Evolutionary conservation across 2,329 filamentous ascomycete genomes (phyloP).

Genomic region (Neonectria coccinea): DNA sequence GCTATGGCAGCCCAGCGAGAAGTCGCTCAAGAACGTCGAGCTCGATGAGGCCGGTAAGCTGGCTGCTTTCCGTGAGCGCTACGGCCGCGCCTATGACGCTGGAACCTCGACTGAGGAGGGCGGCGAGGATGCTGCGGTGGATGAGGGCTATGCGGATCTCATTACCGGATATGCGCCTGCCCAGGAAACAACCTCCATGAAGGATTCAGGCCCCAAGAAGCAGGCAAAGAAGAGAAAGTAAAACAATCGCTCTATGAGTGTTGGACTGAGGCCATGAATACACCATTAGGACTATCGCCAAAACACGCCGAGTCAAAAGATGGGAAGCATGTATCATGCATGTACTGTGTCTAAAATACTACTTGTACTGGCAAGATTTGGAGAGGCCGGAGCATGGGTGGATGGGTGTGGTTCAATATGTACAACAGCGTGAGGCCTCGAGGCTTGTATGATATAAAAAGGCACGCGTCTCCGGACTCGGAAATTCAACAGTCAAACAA

Average conservation of each 20-base stretch:
- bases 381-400: slow-evolving; percentile 34
- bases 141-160: slow-evolving; percentile 56
- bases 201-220: slow-evolving; percentile 56
- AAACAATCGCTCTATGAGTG: slow-evolving; percentile 27
- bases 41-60: slow-evolving; percentile 94
- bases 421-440: slow-evolving; percentile 49
- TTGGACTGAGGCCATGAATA: neutral
- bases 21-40: slow-evolving; percentile 87
- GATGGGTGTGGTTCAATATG: slow-evolving; percentile 47
- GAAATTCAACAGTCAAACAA: slow-evolving; percentile 38
- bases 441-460: slow-evolving; percentile 53
- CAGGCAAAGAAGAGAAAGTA: slow-evolving; percentile 62
- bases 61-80: slow-evolving; percentile 85
- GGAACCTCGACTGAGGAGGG: slow-evolving; percentile 47
- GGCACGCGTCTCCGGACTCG: slow-evolving; percentile 45
- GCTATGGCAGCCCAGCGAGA: slow-evolving; percentile 89
- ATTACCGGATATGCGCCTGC: slow-evolving; percentile 61
- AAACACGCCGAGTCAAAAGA: slow-evolving; percentile 5
- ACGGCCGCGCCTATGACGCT: slow-evolving; percentile 86
- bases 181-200: slow-evolving; percentile 51
- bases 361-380: slow-evolving; percentile 22
- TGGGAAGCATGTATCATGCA: slow-evolving; percentile 19
- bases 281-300: slow-evolving; percentile 9
- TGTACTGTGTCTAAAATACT: slow-evolving; percentile 40
- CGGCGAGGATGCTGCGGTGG: slow-evolving; percentile 40